These are phyloP conservation scores for Henckelia pumila DNA, from an alignment of 257 asterid genomes.

Conservation along the genomic window DNA sequence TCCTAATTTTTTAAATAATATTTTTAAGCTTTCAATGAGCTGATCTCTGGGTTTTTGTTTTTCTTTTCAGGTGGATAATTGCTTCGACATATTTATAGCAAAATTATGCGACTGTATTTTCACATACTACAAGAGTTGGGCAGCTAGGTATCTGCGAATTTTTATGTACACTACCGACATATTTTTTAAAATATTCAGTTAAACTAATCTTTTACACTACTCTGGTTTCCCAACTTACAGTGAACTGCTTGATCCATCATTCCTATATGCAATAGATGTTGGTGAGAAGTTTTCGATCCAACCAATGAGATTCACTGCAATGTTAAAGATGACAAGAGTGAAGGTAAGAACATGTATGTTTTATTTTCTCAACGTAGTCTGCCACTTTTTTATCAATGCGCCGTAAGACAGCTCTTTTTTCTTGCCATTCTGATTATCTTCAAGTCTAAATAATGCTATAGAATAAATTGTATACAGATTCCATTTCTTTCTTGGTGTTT, in stretches of 20 bases:
- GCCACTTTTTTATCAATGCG: constrained; percentile 9
- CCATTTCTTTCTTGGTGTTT: neutral
- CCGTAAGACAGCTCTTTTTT: constrained; percentile 12
- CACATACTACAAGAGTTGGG: constrained; percentile 97
- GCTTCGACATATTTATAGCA: constrained; percentile 86
- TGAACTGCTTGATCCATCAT: constrained; percentile 93
- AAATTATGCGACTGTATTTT: constrained; percentile 77
- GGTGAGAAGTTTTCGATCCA: constrained; percentile 88
- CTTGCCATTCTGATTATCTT: neutral
- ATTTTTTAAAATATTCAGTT: constrained; percentile 16
- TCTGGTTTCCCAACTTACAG: constrained; percentile 45
- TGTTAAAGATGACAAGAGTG: constrained; percentile 80
- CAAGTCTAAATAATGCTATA: neutral
- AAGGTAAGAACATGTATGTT: constrained; percentile 52
- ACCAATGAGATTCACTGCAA: constrained; percentile 77
- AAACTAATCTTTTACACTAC: neutral
- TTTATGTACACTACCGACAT: constrained; percentile 6
- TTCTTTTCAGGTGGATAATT: constrained; percentile 81
- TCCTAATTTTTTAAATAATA: constrained; percentile 1
- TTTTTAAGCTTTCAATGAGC: constrained; percentile 19
- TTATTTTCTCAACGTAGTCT: constrained; percentile 6
- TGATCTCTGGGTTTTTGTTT: neutral
- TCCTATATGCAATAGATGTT: constrained; percentile 81
- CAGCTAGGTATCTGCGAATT: constrained; percentile 67
- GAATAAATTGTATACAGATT: neutral